Conservation (phyloP, 352 stramenopile genomes). For the Globisporangium spinosum region DNA sequence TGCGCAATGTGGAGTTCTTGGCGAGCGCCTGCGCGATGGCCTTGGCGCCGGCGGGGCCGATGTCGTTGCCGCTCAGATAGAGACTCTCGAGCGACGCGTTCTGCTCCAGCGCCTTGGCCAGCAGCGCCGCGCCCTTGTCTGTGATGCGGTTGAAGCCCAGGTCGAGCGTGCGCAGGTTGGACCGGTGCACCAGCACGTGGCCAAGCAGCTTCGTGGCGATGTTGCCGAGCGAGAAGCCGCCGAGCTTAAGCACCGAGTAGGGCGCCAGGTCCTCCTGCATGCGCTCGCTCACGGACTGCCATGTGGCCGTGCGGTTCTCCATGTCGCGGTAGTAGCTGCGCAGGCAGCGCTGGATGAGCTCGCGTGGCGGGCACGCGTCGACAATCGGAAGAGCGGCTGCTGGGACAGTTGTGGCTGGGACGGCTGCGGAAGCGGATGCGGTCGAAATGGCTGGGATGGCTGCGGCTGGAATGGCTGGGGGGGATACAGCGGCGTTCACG, state of each 20-base stretch:
- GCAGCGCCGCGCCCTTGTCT: conserved; percentile 50
- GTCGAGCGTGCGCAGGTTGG: conserved; percentile 57
- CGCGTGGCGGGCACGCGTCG: conserved; percentile 41
- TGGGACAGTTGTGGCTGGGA: neutral
- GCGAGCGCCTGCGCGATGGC: conserved; percentile 47
- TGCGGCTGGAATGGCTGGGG: conserved; percentile 2
- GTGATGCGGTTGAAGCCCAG: conserved; percentile 81
- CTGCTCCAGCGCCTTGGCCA: conserved; percentile 52
- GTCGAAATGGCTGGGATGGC: neutral
- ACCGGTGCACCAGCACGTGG: conserved; percentile 41
- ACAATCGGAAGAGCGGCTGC: neutral
- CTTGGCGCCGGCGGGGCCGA: conserved; percentile 48
- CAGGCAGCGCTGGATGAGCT: conserved; percentile 63
- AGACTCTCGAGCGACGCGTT: conserved; percentile 68
- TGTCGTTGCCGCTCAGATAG: conserved; percentile 82
- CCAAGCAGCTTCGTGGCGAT: conserved; percentile 51
- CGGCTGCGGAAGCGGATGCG: neutral
- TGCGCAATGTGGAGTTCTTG: conserved; percentile 54
- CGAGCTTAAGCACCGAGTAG: conserved; percentile 69
- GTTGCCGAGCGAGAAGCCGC: conserved; percentile 77
- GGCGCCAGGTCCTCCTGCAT: conserved; percentile 53
- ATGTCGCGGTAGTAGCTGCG: conserved; percentile 50
- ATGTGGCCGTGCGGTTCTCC: conserved; percentile 24
- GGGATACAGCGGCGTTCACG: conserved; percentile 3
- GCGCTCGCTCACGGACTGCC: conserved; percentile 37